Evolutionary conservation across 441 rosid genomes (phyloP), one percentile per base, ranked within the genome.

Genomic region (Monsonia emarginata): DNA sequence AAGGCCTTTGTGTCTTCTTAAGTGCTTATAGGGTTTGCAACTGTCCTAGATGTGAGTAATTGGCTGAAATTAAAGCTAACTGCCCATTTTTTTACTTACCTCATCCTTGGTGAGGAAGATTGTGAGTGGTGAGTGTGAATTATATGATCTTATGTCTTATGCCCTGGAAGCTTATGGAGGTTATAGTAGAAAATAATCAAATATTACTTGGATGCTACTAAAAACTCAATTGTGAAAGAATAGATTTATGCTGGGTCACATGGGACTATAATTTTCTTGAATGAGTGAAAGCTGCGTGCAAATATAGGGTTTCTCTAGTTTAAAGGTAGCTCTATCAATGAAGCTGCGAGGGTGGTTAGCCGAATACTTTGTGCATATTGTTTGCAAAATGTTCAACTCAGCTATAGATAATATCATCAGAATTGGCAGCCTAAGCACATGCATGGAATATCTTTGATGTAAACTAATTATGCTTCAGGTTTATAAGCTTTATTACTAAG

Each of bases 1-100:
- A 58, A 61, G 75, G 28, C 7, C 7, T 64, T 69, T 50, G n/a
- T 63, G 14, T 18, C 36, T 25, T 18, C 54, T 42, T 36, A 73
- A 62, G 13, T 31, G 6, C 27, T 27, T 63, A 27, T 60, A 27
- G 24, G 46, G 26, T 57, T 70, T 69, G 19, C 30, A 26, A 31
- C 24, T 31, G 7, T 63, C 19, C 36, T 26, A 30, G 52, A 54
- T 18, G 65, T 40, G 36, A 26, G 65, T 25, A 56, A 65, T 31
- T 32, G 30, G 30, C 18, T 14, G 19, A 42, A 32, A 63, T 14
- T n/a, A 30, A 36, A 25, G 21, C 67, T 18, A 31, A 27, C 63
- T 26, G 3, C 25, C 28, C 21, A 59, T 59, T 59, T 21, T 10
- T 22, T 28, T 27, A 28, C 27, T 5, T 28, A 59, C 36, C 5